Evolutionary conservation across 2,329 filamentous ascomycete species (phyloP).

Genomic region (Colletotrichum lindemuthianum): DNA sequence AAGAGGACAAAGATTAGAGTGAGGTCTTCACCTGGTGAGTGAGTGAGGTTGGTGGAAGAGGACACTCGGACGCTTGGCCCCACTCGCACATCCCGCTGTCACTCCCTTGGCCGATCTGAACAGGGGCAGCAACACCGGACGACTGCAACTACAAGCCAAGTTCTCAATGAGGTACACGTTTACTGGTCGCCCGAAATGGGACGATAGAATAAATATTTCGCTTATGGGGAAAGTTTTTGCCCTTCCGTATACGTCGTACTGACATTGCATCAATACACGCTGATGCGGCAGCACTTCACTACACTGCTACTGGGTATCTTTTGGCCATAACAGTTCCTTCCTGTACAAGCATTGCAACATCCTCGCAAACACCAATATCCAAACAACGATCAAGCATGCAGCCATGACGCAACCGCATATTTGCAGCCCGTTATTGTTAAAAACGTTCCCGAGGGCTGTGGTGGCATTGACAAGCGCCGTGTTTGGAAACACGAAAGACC

Average conservation of each 20-base stretch:
- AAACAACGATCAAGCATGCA: slow-evolving; percentile 71
- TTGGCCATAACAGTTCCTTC: slow-evolving; percentile 81
- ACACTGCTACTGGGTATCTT: slow-evolving; percentile 52
- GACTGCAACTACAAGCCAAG: not conserved
- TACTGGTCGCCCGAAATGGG: too few species aligned
- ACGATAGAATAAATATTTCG: too few species aligned
- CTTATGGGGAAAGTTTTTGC: too few species aligned
- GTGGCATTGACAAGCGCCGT: slow-evolving; percentile 81
- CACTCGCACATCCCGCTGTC: slow-evolving; percentile 17
- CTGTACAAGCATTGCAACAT: slow-evolving; percentile 76
- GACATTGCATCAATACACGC: too few species aligned
- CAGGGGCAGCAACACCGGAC: not conserved
- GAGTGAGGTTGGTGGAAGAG: slow-evolving; percentile 12
- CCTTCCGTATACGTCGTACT: too few species aligned
- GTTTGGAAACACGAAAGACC: slow-evolving; percentile 84
- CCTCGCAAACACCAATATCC: slow-evolving; percentile 73
- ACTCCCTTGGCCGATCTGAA: slow-evolving; percentile 25
- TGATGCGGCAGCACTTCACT: too few species aligned
- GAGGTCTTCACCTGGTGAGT: slow-evolving; percentile 1
- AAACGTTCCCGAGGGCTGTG: slow-evolving; percentile 72
- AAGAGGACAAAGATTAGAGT: slow-evolving; percentile 9
- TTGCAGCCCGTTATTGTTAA: slow-evolving; percentile 67
- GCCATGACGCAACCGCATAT: slow-evolving; percentile 77
- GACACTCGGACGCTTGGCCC: slow-evolving; percentile 13
- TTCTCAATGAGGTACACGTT: too few species aligned